Conservation (phyloP, 2,329 filamentous ascomycete species). For the Amylocarpus encephaloides region DNA sequence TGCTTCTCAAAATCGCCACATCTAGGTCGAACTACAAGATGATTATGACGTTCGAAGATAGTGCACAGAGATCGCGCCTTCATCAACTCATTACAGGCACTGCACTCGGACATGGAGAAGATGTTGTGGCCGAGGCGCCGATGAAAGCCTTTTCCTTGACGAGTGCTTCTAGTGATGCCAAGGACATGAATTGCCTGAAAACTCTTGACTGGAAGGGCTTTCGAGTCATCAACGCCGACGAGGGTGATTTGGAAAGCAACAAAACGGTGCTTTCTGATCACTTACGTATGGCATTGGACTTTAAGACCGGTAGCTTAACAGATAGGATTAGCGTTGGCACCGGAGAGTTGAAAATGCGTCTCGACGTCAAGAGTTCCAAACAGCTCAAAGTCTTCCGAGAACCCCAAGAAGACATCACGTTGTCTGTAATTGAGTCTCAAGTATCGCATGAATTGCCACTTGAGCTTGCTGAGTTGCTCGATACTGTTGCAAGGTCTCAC, state of each 20-base stretch:
- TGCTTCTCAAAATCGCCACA: constrained; percentile 57
- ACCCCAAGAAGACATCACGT: constrained; percentile 69
- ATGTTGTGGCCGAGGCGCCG: constrained; percentile 62
- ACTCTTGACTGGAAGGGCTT: constrained; percentile 57
- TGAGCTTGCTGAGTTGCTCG: constrained; percentile 49
- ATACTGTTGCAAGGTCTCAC: constrained; percentile 47
- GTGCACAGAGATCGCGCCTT: constrained; percentile 63
- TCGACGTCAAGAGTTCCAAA: constrained; percentile 54
- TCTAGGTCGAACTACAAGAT: constrained; percentile 49
- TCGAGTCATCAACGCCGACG: constrained; percentile 65
- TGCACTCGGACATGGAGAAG: constrained; percentile 60
- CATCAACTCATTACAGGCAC: constrained; percentile 70
- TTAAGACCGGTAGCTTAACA: constrained; percentile 69
- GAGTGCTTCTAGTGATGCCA: constrained; percentile 42
- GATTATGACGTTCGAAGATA: constrained; percentile 69
- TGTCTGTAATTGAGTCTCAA: constrained; percentile 65
- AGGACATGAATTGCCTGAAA: constrained; percentile 17
- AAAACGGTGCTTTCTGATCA: constrained; percentile 70
- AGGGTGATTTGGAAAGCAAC: constrained; percentile 48
- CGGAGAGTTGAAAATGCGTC: constrained; percentile 62
- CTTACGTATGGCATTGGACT: constrained; percentile 68
- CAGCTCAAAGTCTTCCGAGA: constrained; percentile 63
- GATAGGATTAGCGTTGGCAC: constrained; percentile 78
- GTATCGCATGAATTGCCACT: constrained; percentile 54
- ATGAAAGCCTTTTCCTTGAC: constrained; percentile 59